Evolutionary conservation across 805 yeast genomes (phyloP).

Genomic region (Isabelozyma pseudorhagii): DNA sequence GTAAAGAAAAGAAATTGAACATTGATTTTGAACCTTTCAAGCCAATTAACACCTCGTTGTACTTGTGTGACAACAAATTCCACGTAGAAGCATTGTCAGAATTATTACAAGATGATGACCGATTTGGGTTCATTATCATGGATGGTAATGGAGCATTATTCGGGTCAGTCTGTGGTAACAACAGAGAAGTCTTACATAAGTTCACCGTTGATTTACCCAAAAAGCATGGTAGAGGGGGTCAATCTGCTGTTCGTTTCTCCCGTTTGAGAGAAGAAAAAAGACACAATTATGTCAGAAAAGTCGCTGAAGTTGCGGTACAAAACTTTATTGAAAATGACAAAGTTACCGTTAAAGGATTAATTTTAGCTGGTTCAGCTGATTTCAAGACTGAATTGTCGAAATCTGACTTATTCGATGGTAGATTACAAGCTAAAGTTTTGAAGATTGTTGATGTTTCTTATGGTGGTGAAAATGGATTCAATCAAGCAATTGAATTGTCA

Average conservation of each 20-base stretch:
- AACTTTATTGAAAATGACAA: constrained; percentile 94
- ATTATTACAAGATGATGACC: constrained; percentile 90
- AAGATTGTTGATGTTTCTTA: constrained; percentile 95
- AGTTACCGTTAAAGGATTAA: constrained; percentile 89
- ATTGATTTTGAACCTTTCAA: constrained; percentile 98
- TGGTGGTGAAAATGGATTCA: constrained; percentile 99
- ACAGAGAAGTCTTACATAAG: constrained; percentile 93
- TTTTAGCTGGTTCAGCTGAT: constrained; percentile 98
- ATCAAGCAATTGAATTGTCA: constrained; percentile 97
- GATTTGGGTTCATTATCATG: constrained; percentile 97
- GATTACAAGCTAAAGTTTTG: constrained; percentile 82
- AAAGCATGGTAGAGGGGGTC: constrained; percentile 99
- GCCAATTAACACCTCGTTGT: constrained; percentile 94
- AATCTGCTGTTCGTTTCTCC: constrained; percentile 98
- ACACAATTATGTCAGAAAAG: constrained; percentile 97
- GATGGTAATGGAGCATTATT: constrained; percentile 98
- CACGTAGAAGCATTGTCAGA: constrained; percentile 97
- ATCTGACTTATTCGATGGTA: constrained; percentile 89
- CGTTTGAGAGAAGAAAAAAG: constrained; percentile 99
- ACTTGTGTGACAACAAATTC: constrained; percentile 96
- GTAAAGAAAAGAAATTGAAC: constrained; percentile 94
- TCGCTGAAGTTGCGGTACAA: constrained; percentile 97
- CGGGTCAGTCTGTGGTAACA: constrained; percentile 94
- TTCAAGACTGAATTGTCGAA: constrained; percentile 92
- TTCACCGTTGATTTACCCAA: constrained; percentile 96